Evolutionary conservation across 768 basidiomycete genomes (phyloP).

Genomic region (Coprinopsis marcescibilis): DNA sequence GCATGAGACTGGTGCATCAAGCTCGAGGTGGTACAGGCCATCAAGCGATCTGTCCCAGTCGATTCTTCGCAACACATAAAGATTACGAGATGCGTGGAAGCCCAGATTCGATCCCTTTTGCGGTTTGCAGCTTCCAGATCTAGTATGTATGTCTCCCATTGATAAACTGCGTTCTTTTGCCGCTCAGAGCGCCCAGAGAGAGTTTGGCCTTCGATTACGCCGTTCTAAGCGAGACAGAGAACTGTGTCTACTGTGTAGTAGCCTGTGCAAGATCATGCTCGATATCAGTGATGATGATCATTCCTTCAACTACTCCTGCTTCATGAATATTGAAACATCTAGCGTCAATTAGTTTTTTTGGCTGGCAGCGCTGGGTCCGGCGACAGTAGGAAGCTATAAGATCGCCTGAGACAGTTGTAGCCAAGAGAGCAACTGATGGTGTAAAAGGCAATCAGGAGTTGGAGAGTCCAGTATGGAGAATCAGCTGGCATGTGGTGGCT

Average conservation of each 20-base stretch:
- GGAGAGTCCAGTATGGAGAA: neutral
- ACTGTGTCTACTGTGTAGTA: conserved; percentile 1
- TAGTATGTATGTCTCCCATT: conserved; percentile 9
- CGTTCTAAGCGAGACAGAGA: conserved; percentile 8
- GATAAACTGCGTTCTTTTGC: conserved; percentile 11
- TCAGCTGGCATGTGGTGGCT: neutral
- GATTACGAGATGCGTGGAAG: conserved; percentile 17
- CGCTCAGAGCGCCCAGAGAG: conserved; percentile 4
- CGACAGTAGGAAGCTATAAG: too few relatives aligned
- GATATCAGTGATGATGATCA: neutral
- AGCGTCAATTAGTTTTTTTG: neutral
- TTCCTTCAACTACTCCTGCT: neutral
- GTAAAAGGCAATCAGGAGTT: too few relatives aligned
- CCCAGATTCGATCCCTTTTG: conserved; percentile 3
- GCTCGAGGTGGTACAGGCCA: conserved; percentile 18
- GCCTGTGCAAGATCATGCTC: neutral
- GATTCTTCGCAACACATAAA: conserved; percentile 11
- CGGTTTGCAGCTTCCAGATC: conserved; percentile 7
- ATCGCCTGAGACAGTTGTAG: too few relatives aligned
- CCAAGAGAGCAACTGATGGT: too few relatives aligned
- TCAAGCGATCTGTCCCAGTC: conserved; percentile 31
- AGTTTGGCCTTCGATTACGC: conserved; percentile 6
- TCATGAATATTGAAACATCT: neutral
- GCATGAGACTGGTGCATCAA: conserved; percentile 20
- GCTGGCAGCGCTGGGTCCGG: too few relatives aligned